These are phyloP conservation scores for Gymnopilus dilepis DNA, from an alignment of 768 basidiomycete genomes.

Conservation along the genomic window DNA sequence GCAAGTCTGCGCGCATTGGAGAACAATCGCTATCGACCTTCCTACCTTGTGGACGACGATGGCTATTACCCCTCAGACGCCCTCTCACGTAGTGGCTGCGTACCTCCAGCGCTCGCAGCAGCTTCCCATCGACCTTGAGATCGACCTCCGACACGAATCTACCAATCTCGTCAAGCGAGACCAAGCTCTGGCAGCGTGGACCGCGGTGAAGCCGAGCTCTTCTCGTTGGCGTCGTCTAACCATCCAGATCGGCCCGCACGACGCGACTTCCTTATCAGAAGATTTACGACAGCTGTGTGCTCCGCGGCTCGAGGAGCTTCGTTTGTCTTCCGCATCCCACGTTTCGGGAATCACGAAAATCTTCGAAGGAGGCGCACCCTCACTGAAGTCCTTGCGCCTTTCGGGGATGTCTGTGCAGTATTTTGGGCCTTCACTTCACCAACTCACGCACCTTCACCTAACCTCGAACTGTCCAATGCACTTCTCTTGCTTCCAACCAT, in stretches of 20 bases:
- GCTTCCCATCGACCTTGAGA: conserved; percentile 25
- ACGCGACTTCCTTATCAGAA: conserved; percentile 17
- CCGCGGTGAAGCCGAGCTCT: conserved; percentile 17
- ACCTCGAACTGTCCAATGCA: conserved; percentile 23
- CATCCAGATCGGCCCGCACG: conserved; percentile 21
- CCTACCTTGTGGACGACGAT: conserved; percentile 25
- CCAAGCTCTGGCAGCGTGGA: conserved; percentile 21
- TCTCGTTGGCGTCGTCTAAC: conserved; percentile 23
- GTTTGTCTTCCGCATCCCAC: conserved; percentile 21
- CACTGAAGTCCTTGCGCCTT: conserved; percentile 25
- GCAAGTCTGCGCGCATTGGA: conserved; percentile 30
- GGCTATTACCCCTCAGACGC: conserved; percentile 15
- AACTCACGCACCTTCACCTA: conserved; percentile 26
- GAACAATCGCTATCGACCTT: conserved; percentile 16
- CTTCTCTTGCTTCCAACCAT: conserved; percentile 20
- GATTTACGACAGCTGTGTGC: conserved; percentile 20
- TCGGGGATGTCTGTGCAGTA: conserved; percentile 21
- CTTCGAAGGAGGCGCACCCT: conserved; percentile 22
- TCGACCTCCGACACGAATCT: conserved; percentile 25
- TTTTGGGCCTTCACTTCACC: conserved; percentile 21
- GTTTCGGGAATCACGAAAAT: conserved; percentile 17
- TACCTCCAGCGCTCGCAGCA: conserved; percentile 27
- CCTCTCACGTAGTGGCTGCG: conserved; percentile 20
- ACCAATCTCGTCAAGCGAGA: conserved; percentile 13
- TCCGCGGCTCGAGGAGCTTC: conserved; percentile 25